Conservation (phyloP, 371 early-diverging fungal species). For the Blastocladiella emersonii region DNA sequence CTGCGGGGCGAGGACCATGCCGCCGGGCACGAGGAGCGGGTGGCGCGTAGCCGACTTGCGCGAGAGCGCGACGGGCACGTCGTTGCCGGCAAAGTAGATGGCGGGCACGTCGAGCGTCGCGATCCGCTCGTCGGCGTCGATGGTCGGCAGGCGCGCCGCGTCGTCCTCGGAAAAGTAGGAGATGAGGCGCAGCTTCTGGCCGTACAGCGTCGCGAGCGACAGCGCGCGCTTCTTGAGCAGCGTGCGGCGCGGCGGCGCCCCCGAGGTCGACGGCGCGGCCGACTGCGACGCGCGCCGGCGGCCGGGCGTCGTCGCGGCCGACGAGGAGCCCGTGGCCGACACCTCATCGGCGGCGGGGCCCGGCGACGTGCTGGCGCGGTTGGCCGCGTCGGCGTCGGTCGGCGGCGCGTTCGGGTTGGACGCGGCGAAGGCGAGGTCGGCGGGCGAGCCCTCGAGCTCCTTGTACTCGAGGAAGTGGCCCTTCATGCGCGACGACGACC, state of each 20-base stretch:
- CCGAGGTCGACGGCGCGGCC: neutral
- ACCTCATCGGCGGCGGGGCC: neutral
- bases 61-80: neutral
- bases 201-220: neutral
- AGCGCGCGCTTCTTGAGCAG: neutral
- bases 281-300: neutral
- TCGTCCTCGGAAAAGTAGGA: neutral
- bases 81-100: neutral
- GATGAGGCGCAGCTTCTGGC: neutral
- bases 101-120: neutral
- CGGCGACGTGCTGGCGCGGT: neutral
- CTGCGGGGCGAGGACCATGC: too few species aligned
- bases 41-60: neutral
- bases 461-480: neutral
- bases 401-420: neutral
- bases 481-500: slow-evolving; percentile 2
- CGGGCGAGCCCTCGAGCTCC: neutral
- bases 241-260: neutral
- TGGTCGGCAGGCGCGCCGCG: neutral
- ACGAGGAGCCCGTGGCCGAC: too few species aligned
- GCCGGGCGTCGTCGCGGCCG: neutral
- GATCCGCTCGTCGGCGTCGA: neutral
- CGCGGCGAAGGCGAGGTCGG: neutral
- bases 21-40: too few species aligned
- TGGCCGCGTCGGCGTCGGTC: neutral